These are phyloP conservation scores for Xylaria flabelliformis DNA, from an alignment of 495 filamentous ascomycete genomes.

Conservation along the genomic window DNA sequence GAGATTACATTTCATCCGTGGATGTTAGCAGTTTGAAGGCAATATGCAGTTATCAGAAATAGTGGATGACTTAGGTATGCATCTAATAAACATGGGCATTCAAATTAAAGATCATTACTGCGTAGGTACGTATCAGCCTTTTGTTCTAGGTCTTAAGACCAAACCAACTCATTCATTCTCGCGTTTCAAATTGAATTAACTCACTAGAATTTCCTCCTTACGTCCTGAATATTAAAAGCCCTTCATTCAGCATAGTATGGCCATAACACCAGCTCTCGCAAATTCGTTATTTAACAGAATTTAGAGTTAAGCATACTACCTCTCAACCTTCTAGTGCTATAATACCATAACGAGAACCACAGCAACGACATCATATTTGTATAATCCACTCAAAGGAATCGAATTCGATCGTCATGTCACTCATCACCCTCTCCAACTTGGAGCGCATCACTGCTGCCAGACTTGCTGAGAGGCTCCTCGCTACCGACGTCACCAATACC, in stretches of 20 bases:
- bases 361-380: background rate
- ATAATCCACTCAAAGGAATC: background rate
- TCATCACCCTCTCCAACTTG: slow-evolving; percentile 64
- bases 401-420: slow-evolving; percentile 51
- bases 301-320: background rate
- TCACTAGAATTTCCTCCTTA: background rate
- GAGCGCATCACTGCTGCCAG: slow-evolving; percentile 67
- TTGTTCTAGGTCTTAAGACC: background rate
- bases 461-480: slow-evolving; percentile 63
- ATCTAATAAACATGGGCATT: background rate
- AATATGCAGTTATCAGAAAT: background rate
- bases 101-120: background rate
- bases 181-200: background rate
- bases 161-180: background rate
- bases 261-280: background rate
- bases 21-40: background rate
- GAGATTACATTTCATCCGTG: background rate
- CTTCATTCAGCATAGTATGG: background rate
- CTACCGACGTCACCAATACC: slow-evolving; percentile 9
- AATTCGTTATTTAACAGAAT: background rate
- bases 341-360: background rate
- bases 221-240: background rate
- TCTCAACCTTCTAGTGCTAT: background rate
- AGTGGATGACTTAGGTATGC: background rate
- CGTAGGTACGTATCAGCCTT: background rate